Conservation (phyloP, 495 filamentous ascomycete species). For the Cercophora scortea region DNA sequence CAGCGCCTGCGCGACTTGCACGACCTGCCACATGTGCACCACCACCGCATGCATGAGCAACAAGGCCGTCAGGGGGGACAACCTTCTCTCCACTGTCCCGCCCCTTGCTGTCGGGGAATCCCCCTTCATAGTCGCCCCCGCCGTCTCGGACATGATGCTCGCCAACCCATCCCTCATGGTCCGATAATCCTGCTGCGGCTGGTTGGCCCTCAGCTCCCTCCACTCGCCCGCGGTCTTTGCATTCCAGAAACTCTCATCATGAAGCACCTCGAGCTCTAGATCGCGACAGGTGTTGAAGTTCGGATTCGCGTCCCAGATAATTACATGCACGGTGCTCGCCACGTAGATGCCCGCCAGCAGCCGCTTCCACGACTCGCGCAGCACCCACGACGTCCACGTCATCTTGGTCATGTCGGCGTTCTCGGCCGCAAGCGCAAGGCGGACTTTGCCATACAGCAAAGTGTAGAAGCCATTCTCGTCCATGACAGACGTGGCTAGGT, state of each 20-base stretch:
- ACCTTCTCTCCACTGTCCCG: not conserved
- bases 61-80: not conserved
- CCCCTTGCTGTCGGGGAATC: no score
- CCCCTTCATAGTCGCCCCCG: no score
- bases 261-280: not conserved
- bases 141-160: not conserved
- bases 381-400: not conserved
- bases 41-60: not conserved
- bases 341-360: not conserved
- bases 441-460: not conserved
- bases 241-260: not conserved
- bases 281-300: not conserved
- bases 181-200: not conserved
- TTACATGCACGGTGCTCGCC: not conserved
- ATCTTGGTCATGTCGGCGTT: constrained; percentile 1
- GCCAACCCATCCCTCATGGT: not conserved
- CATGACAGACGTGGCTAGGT: not conserved
- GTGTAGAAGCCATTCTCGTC: constrained; percentile 1
- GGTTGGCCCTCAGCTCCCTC: not conserved
- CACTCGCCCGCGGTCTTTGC: not conserved
- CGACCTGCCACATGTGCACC: not conserved
- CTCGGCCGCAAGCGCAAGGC: not conserved
- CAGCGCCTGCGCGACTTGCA: not conserved
- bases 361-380: not conserved
- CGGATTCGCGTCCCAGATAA: not conserved